A percentile compares a stretch with the other conserved stretches of the same genome.
Conservation (phyloP, 768 basidiomycete species). For the Bullera alba region DNA sequence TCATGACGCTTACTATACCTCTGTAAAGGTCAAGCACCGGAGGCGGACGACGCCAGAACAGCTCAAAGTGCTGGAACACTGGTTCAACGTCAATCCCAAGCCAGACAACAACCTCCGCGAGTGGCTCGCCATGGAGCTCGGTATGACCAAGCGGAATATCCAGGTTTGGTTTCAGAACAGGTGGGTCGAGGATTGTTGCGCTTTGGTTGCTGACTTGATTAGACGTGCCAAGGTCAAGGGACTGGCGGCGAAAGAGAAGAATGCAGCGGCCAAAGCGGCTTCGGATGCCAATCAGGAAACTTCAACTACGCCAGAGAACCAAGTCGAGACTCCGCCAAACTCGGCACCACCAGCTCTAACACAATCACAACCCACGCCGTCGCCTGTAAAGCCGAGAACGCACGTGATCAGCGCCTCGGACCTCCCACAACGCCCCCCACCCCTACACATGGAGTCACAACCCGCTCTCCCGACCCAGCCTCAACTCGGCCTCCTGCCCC, state of each 20-base stretch:
- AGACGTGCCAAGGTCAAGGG: slow-evolving; percentile 37
- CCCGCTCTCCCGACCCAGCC: not conserved
- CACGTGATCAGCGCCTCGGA: not conserved
- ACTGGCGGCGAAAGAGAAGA: slow-evolving; percentile 25
- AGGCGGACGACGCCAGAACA: slow-evolving; percentile 82
- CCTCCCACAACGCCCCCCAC: not conserved
- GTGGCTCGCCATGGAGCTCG: slow-evolving; percentile 69
- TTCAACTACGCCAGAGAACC: slow-evolving; percentile 8
- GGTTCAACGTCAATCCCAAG: slow-evolving; percentile 84
- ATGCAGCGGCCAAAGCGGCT: slow-evolving; percentile 6
- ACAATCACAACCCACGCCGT: not conserved
- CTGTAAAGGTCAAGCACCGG: slow-evolving; percentile 75
- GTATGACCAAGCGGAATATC: slow-evolving; percentile 89
- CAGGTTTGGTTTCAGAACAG: slow-evolving; percentile 62
- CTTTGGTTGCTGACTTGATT: not conserved
- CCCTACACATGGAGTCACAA: too few relatives aligned
- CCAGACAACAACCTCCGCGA: slow-evolving; percentile 71
- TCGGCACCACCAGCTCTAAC: not conserved
- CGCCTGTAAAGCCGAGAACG: not conserved
- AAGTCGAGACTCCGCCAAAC: not conserved
- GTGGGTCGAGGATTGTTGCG: slow-evolving; percentile 13
- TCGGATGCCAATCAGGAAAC: slow-evolving; percentile 2
- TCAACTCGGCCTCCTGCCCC: slow-evolving; percentile 10
- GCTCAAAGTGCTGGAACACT: slow-evolving; percentile 77
- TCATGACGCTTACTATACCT: not conserved